phyloP scores from a whole-genome alignment of 768 basidiomycete genomes.

The Termitomyces titanicus region DNA sequence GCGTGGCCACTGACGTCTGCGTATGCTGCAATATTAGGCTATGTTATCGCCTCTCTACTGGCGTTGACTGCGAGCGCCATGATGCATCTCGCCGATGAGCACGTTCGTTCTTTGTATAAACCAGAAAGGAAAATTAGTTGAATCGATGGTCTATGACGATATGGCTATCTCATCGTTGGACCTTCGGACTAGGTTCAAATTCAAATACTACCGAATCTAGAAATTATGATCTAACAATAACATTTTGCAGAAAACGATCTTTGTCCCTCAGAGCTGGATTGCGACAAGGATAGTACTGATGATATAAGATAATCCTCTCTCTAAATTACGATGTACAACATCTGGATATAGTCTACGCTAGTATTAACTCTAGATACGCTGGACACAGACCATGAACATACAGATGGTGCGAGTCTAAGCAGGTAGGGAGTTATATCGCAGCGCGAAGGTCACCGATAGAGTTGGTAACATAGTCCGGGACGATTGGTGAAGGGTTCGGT shows the following conservation, averaged over 20 bases:
- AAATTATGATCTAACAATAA: too few relatives aligned
- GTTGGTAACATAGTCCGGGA: slow-evolving; percentile 78
- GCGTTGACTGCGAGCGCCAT: slow-evolving; percentile 46
- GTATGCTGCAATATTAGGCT: slow-evolving; percentile 67
- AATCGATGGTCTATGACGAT: background rate
- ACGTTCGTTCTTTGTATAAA: slow-evolving; percentile 21
- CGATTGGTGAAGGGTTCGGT: slow-evolving; percentile 61
- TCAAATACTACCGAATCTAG: background rate
- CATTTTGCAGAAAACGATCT: too few relatives aligned
- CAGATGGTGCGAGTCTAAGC: too few relatives aligned
- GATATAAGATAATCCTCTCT: background rate
- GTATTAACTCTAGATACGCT: background rate
- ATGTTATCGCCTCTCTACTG: slow-evolving; percentile 54
- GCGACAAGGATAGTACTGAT: background rate
- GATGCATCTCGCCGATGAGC: slow-evolving; percentile 34
- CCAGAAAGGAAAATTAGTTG: slow-evolving; percentile 14
- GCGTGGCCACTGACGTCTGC: slow-evolving; percentile 83
- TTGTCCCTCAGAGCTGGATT: background rate
- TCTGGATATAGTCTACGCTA: background rate
- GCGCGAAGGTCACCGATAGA: slow-evolving; percentile 79
- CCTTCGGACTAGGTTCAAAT: background rate
- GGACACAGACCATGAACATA: background rate
- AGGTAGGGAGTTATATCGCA: slow-evolving; percentile 18
- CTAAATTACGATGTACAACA: too few relatives aligned
- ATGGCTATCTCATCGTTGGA: background rate